These are phyloP conservation scores for Inonotus hispidus DNA, from an alignment of 1,284 basidiomycete genomes.

Conservation along the genomic window DNA sequence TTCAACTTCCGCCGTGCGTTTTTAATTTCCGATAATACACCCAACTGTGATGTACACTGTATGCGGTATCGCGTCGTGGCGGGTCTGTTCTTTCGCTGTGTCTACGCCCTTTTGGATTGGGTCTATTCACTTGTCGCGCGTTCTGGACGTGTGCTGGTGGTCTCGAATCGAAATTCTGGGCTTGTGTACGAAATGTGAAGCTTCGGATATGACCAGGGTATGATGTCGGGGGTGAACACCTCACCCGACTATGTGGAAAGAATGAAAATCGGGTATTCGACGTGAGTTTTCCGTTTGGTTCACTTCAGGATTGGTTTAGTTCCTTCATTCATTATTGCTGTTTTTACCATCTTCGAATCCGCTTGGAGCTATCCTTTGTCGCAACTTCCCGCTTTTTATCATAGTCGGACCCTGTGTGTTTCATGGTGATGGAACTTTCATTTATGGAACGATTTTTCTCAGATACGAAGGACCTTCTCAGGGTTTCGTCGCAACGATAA, in stretches of 20 bases:
- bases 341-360: neutral
- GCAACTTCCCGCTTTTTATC: neutral
- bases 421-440: neutral
- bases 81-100: neutral
- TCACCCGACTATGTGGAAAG: conserved; percentile 41
- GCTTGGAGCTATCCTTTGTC: neutral
- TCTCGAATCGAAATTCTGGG: neutral
- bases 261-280: conserved; percentile 39
- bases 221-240: conserved; percentile 52
- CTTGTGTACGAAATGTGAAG: conserved; percentile 33
- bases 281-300: conserved; percentile 23
- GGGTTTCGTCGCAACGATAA: conserved; percentile 44
- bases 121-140: neutral
- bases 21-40: conserved; percentile 1
- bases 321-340: neutral
- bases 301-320: neutral
- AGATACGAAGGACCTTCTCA: conserved; percentile 38
- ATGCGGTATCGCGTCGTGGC: neutral
- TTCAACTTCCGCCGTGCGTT: neutral
- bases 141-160: neutral
- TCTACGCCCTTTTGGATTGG: neutral
- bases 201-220: conserved; percentile 52
- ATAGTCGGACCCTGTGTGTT: neutral
- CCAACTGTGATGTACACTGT: neutral
- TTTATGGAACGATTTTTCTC: conserved; percentile 3